A percentile compares a stretch with the other conserved stretches of the same genome.
These are phyloP conservation scores for Neostapfia colusana DNA, from an alignment of 176 grass and related monocot species.

Conservation along the genomic window DNA sequence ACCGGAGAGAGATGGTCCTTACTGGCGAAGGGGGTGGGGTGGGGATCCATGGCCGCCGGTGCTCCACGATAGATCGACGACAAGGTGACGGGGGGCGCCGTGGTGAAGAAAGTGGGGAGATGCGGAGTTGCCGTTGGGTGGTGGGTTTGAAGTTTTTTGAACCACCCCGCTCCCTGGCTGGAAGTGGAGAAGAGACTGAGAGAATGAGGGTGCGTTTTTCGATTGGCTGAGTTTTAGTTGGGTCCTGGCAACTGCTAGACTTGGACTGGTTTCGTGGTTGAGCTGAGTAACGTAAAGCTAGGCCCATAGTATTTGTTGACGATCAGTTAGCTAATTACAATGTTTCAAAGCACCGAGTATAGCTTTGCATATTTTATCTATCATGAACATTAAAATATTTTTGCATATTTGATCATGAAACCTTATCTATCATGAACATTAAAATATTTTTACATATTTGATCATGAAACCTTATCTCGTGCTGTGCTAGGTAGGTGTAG, in stretches of 20 bases:
- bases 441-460: too few species aligned
- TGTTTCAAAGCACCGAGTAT: too few species aligned
- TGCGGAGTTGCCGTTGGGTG: constrained; percentile 22
- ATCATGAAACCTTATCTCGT: too few species aligned
- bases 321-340: too few species aligned
- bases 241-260: not conserved
- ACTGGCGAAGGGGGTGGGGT: constrained; percentile 55
- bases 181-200: too few species aligned
- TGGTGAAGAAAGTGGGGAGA: not conserved
- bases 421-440: too few species aligned
- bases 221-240: not conserved
- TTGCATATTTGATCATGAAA: too few species aligned
- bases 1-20: not conserved
- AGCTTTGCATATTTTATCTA: too few species aligned
- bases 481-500: too few species aligned
- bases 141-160: constrained; percentile 45
- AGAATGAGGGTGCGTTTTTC: not conserved
- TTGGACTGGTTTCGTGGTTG: not conserved
- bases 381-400: too few species aligned
- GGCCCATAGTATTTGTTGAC: not conserved
- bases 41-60: constrained; percentile 41
- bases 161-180: constrained; percentile 24
- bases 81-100: not conserved
- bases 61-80: not conserved
- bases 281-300: not conserved